These are phyloP conservation scores for Hericium coralloides DNA, from an alignment of 768 basidiomycete genomes.

Conservation along the genomic window DNA sequence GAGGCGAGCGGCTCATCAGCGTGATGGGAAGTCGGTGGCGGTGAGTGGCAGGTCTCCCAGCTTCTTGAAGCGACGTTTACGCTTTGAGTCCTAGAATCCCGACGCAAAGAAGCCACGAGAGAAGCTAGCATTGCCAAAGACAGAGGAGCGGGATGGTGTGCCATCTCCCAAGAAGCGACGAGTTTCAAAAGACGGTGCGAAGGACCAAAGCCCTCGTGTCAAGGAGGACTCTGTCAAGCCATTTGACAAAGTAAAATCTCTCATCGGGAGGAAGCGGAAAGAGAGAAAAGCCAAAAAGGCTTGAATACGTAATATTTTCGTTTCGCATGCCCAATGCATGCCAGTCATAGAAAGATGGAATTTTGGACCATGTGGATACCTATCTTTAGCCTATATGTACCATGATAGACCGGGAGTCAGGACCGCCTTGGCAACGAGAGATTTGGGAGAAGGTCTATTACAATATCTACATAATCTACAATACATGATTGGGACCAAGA, in stretches of 20 bases:
- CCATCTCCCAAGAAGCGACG: not conserved
- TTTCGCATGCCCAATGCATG: no score
- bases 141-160: not conserved
- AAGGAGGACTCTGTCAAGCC: conserved; percentile 15
- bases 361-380: no score
- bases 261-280: conserved; percentile 79
- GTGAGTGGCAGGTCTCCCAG: no score
- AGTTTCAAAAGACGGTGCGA: not conserved
- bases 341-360: not conserved
- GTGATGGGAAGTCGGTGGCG: conserved; percentile 24
- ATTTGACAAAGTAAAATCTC: conserved; percentile 46
- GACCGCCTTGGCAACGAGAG: not conserved
- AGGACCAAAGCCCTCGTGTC: not conserved
- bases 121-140: not conserved
- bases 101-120: not conserved
- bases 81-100: not conserved
- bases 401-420: no score
- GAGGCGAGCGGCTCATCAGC: conserved; percentile 49
- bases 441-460: not conserved
- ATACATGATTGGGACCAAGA: no score
- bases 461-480: not conserved
- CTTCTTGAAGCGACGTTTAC: no score
- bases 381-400: no score
- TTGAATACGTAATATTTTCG: not conserved
- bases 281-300: conserved; percentile 37